These are phyloP conservation scores for Aechmea fasciata DNA, from an alignment of 176 grass and related monocot species.

Conservation along the genomic window DNA sequence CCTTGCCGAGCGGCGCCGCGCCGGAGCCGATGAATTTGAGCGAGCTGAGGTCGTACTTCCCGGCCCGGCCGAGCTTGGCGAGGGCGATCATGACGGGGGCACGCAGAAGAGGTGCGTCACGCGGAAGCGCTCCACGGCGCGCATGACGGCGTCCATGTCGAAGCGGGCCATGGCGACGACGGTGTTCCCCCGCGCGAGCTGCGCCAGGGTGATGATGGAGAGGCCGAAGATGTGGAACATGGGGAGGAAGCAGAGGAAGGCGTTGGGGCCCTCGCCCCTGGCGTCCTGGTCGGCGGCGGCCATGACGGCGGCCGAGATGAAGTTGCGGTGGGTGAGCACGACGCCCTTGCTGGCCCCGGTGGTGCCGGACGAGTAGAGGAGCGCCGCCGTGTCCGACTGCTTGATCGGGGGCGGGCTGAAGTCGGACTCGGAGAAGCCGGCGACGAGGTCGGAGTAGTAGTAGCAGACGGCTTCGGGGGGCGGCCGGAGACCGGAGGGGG, in stretches of 20 bases:
- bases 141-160: conserved; percentile 48
- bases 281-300: conserved; percentile 56
- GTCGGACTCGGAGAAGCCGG: conserved; percentile 15
- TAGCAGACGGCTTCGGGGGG: conserved; percentile 20
- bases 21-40: conserved; percentile 60
- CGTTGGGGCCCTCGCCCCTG: conserved; percentile 46
- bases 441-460: conserved; percentile 41
- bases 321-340: conserved; percentile 82
- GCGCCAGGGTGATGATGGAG: conserved; percentile 51
- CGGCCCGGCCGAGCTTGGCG: conserved; percentile 45
- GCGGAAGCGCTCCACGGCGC: conserved; percentile 35
- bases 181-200: conserved; percentile 60
- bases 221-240: conserved; percentile 98
- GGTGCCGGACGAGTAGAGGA: conserved; percentile 91
- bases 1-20: conserved; percentile 90
- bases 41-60: conserved; percentile 74
- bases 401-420: conserved; percentile 37
- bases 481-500: background rate
- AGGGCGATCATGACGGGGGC: conserved; percentile 84
- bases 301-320: conserved; percentile 48
- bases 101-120: conserved; percentile 74
- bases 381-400: conserved; percentile 54
- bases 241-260: conserved; percentile 90
- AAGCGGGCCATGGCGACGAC: conserved; percentile 65
- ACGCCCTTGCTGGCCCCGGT: conserved; percentile 93